These are phyloP conservation scores for Tilletia setariae DNA, from an alignment of 1,284 basidiomycete genomes.

Conservation along the genomic window DNA sequence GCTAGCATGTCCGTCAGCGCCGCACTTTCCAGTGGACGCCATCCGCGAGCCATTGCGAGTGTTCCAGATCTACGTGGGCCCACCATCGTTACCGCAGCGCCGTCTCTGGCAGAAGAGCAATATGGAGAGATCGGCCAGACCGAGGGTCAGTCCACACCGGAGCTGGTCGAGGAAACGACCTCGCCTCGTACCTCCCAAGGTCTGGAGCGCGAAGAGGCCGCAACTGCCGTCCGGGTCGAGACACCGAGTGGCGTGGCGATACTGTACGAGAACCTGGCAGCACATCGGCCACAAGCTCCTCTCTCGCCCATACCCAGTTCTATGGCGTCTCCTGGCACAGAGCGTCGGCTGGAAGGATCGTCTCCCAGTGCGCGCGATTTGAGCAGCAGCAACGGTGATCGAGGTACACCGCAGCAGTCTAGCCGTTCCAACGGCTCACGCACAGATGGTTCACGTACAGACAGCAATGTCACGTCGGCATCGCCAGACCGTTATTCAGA, in stretches of 20 bases:
- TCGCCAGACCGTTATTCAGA: background rate
- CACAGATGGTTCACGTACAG: background rate
- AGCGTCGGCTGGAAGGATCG: background rate
- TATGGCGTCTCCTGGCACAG: background rate
- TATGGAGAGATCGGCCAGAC: too few relatives aligned
- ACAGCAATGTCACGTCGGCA: conserved; percentile 6
- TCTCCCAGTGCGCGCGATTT: background rate
- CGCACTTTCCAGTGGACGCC: background rate
- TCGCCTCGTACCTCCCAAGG: background rate
- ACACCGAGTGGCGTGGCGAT: background rate
- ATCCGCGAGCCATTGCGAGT: background rate
- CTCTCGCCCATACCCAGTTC: conserved; percentile 17
- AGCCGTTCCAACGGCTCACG: too few relatives aligned
- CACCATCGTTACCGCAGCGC: background rate
- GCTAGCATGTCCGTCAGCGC: conserved; percentile 11
- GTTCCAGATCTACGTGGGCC: conserved; percentile 3
- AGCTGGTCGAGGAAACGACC: background rate
- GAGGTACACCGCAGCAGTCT: background rate
- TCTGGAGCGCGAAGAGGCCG: too few relatives aligned
- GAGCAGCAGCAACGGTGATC: background rate
- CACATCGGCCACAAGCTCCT: conserved; percentile 4
- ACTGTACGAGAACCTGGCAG: background rate
- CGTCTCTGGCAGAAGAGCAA: background rate
- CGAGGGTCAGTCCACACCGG: background rate
- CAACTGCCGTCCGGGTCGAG: background rate